Percentiles rank a stretch among this genome's conserved stretches.
Conservation (phyloP, 2,329 filamentous ascomycete species). For the Fusarium sp. region DNA sequence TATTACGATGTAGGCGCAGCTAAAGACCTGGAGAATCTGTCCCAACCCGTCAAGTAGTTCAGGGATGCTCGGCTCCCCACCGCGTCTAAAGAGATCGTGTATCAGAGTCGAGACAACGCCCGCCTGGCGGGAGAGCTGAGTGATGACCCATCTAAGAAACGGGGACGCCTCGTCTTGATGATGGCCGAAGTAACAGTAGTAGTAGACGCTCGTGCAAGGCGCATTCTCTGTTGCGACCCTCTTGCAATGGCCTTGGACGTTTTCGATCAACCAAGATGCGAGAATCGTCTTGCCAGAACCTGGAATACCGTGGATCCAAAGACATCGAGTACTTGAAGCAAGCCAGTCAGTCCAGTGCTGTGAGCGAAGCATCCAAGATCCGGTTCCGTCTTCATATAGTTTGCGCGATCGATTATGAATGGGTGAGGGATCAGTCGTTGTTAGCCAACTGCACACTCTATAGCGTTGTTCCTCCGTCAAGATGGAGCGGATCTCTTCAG, state of each 20-base stretch:
- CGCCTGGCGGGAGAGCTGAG: neutral
- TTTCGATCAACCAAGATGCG: rapidly evolving
- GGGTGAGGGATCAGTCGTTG: neutral
- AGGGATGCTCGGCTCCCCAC: neutral
- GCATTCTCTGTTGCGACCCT: rapidly evolving
- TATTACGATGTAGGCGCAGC: neutral
- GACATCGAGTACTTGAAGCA: rapidly evolving
- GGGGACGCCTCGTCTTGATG: neutral
- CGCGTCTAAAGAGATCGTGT: rapidly evolving
- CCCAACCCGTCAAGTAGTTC: rapidly evolving
- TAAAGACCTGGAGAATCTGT: rapidly evolving
- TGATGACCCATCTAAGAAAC: neutral
- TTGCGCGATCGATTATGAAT: neutral
- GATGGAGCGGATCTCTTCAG: neutral
- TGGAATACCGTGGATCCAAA: neutral
- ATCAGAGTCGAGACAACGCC: rapidly evolving
- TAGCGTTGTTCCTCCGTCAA: rapidly evolving
- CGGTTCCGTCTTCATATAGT: neutral
- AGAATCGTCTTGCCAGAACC: neutral
- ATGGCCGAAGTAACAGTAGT: neutral
- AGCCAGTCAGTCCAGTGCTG: neutral
- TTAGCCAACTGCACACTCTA: neutral
- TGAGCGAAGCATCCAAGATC: neutral
- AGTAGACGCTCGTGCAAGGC: rapidly evolving
- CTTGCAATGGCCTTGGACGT: rapidly evolving